Conservation (phyloP, 2,329 filamentous ascomycete genomes). For the Ramularia endophylla region DNA sequence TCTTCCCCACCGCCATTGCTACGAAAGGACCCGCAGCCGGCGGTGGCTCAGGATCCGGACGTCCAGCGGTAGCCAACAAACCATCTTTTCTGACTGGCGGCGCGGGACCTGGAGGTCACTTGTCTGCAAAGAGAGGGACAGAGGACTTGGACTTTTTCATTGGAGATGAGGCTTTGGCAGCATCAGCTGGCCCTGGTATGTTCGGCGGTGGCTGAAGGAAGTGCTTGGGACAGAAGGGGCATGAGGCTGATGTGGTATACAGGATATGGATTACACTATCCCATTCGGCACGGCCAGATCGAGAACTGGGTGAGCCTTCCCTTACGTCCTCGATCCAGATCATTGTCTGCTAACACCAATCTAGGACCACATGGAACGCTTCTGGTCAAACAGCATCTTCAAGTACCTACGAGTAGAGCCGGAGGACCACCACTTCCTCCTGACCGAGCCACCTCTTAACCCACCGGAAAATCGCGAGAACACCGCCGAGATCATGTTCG, state of each 20-base stretch:
- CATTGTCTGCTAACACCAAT: conserved; percentile 16
- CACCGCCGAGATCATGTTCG: conserved; percentile 99
- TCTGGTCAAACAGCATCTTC: conserved; percentile 99
- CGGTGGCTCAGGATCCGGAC: conserved; percentile 70
- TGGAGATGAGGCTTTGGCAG: conserved; percentile 87
- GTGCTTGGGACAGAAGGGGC: conserved; percentile 2
- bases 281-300: conserved; percentile 95
- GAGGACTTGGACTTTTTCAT: conserved; percentile 99
- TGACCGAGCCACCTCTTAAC: conserved; percentile 97
- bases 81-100: conserved; percentile 91
- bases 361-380: conserved; percentile 97
- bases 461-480: conserved; percentile 98
- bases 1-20: conserved; percentile 97
- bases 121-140: conserved; percentile 88
- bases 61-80: conserved; percentile 88
- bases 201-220: not conserved
- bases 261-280: conserved; percentile 96
- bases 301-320: conserved; percentile 90
- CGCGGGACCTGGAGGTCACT: conserved; percentile 72
- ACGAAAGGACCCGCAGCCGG: conserved; percentile 68
- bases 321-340: no score
- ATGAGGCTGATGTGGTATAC: conserved; percentile 14
- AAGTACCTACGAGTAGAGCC: conserved; percentile 98
- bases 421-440: conserved; percentile 96
- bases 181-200: conserved; percentile 73